A percentile compares a stretch with the other conserved stretches of the same genome.
Evolutionary conservation across 1,284 basidiomycete genomes (phyloP).

Genomic region (Cryptococcus depauperatus): DNA sequence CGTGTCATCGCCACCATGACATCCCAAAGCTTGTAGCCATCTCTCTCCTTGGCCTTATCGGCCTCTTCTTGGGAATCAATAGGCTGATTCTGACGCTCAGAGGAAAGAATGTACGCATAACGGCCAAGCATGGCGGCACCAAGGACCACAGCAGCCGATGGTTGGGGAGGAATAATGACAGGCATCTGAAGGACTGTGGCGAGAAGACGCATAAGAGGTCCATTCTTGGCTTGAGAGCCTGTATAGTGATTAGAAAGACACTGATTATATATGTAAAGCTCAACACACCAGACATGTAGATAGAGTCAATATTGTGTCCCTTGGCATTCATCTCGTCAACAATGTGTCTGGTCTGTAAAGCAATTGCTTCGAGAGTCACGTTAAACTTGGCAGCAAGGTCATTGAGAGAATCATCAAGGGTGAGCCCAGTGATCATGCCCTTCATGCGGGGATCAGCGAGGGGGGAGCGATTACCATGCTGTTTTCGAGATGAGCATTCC

Average conservation of each 20-base stretch:
- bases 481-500: not conserved
- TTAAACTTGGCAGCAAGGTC: slow-evolving; percentile 89
- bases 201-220: slow-evolving; percentile 73
- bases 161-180: slow-evolving; percentile 71
- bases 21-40: slow-evolving; percentile 71
- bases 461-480: slow-evolving; percentile 78
- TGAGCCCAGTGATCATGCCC: slow-evolving; percentile 80
- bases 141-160: slow-evolving; percentile 75
- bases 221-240: slow-evolving; percentile 84
- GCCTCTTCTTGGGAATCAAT: slow-evolving; percentile 46
- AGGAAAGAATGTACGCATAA: slow-evolving; percentile 63
- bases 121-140: slow-evolving; percentile 90
- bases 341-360: slow-evolving; percentile 91
- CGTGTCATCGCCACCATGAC: slow-evolving; percentile 97
- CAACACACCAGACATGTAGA: slow-evolving; percentile 65
- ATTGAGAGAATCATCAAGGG: slow-evolving; percentile 65
- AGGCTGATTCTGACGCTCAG: slow-evolving; percentile 28
- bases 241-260: not conserved
- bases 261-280: not conserved
- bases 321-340: slow-evolving; percentile 79
- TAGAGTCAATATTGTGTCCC: slow-evolving; percentile 74
- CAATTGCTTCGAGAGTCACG: slow-evolving; percentile 85
- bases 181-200: slow-evolving; percentile 77
- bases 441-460: slow-evolving; percentile 89
- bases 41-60: slow-evolving; percentile 49